Evolutionary conservation across 2,329 filamentous ascomycete species (phyloP), one percentile per base, ranked within the genome.

Genomic region (Ascochyta viciae-villosae): DNA sequence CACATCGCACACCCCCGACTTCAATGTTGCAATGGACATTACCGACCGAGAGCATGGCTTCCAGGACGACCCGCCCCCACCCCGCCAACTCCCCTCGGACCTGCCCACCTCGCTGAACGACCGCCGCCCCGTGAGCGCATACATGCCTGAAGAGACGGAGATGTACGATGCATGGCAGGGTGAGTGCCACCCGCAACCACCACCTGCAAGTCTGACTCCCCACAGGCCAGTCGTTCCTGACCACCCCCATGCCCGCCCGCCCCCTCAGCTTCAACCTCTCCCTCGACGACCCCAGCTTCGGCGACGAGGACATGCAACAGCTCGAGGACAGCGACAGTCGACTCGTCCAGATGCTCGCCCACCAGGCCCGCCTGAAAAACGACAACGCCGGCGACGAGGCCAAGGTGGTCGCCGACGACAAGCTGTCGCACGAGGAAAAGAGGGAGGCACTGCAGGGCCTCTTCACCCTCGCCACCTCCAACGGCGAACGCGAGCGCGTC

Each of bases 161-260:
- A 92, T 97, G 80, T 99, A 98, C 76, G 95, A 99, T 84, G 95
- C 92, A 66, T 99, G 95, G 95, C 92, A 98, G 88, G 94, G 94
- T 89, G 75, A 73, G 82, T 64, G 50, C 83, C 9, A n/a, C 16
- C 29, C 37, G 22, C 34, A 46, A 24, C 38, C 26, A 7, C 9
- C n/a, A n/a, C 4, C 19, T 13, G 38, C 23, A 39, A 41, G 16
- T 37, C 53, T 56, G 53, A 56, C 34, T 19, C 29, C 29, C 16
- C 35, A 44, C 73, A 97, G 94, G 94, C 63, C 92, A 97, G 82
- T 96, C 94, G 40, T 96, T 96, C 77, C 83, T 98, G 62, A 96
- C 92, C 4, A 91, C 89, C 4, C 93, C 94, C 22, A 87, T 93
- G 56, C 83, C 91, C 39, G 90, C 93, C 51, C 94, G 92, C 74